These are phyloP conservation scores for Globisporangium okanoganense DNA, from an alignment of 352 stramenopile species.

Conservation along the genomic window DNA sequence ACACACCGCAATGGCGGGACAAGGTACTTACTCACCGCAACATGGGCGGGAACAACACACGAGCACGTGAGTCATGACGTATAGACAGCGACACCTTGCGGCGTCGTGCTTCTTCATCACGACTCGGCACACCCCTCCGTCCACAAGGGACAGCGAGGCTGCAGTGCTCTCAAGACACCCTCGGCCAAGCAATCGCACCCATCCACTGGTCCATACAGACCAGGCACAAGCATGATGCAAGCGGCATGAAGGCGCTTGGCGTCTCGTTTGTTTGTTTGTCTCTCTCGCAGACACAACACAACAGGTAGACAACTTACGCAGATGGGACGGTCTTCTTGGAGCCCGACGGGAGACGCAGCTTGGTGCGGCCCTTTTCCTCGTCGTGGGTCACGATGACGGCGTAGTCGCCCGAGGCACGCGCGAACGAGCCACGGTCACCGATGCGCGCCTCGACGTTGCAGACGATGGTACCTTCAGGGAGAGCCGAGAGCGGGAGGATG, in stretches of 20 bases:
- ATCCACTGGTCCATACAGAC: neutral
- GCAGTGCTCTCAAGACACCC: constrained; percentile 15
- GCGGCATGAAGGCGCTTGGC: constrained; percentile 3
- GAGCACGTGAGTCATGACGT: constrained; percentile 5
- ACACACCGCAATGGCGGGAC: constrained; percentile 28
- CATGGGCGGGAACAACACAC: constrained; percentile 43
- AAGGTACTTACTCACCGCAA: constrained; percentile 85
- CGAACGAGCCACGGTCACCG: constrained; percentile 96
- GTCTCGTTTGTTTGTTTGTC: constrained; percentile 4
- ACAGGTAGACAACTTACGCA: constrained; percentile 72
- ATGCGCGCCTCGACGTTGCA: constrained; percentile 97
- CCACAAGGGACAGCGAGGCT: constrained; percentile 11
- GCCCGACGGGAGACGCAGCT: constrained; percentile 94
- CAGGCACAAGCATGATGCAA: neutral
- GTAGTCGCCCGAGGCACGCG: constrained; percentile 97
- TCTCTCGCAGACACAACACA: neutral
- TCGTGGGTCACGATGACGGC: constrained; percentile 98
- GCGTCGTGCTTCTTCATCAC: constrained; percentile 16
- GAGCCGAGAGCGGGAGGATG: constrained; percentile 92
- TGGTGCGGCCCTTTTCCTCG: constrained; percentile 97
- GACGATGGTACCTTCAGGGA: constrained; percentile 99
- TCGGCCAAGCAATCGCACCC: neutral
- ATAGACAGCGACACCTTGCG: constrained; percentile 6
- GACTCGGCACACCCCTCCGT: constrained; percentile 7
- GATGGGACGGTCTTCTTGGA: constrained; percentile 96